Evolutionary conservation across 441 rosid genomes (phyloP).

Genomic region (Croton laevigatus): DNA sequence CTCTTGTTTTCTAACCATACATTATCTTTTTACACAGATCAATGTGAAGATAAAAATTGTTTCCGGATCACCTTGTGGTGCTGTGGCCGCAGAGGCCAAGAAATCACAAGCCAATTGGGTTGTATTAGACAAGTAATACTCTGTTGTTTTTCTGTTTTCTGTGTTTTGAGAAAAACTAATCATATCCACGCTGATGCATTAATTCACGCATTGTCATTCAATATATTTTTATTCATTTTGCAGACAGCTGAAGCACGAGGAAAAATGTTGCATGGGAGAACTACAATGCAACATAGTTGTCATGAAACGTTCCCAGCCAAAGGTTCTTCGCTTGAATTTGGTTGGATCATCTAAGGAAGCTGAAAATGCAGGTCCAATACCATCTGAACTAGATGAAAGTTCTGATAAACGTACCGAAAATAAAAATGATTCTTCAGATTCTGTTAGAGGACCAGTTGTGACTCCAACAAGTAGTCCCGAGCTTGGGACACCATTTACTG

Average conservation of each 20-base stretch:
- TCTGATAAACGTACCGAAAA: constrained; percentile 40
- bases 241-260: constrained; percentile 87
- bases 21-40: constrained; percentile 45
- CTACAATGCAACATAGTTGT: constrained; percentile 94
- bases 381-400: constrained; percentile 43
- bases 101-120: constrained; percentile 86
- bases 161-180: neutral
- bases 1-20: constrained; percentile 17
- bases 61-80: constrained; percentile 78
- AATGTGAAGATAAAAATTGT: constrained; percentile 93
- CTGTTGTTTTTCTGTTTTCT: neutral
- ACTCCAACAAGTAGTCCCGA: constrained; percentile 97
- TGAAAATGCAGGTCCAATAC: constrained; percentile 36
- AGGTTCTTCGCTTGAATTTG: constrained; percentile 90
- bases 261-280: constrained; percentile 79
- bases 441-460: constrained; percentile 72
- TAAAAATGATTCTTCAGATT: constrained; percentile 41
- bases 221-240: constrained; percentile 21
- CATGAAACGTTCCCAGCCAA: constrained; percentile 85
- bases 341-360: constrained; percentile 63
- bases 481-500: constrained; percentile 84
- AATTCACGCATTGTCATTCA: constrained; percentile 10
- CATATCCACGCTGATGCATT: neutral
- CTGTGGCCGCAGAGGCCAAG: constrained; percentile 91
- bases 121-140: constrained; percentile 80